phyloP scores from a whole-genome alignment of 441 rosid genomes.

The Flueggea neowawraea region DNA sequence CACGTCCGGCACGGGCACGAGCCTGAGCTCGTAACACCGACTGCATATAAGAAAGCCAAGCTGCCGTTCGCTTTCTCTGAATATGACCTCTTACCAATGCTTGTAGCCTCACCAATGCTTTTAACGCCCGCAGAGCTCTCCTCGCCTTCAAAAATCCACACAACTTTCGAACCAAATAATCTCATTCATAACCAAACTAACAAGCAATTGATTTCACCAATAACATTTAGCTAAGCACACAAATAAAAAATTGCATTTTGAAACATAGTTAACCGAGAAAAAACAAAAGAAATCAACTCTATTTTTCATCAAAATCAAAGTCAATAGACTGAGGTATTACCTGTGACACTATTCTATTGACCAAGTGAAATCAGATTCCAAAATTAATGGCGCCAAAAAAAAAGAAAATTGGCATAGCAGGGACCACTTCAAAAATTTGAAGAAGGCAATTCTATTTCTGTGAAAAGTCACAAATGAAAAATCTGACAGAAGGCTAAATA shows the following conservation, averaged over 20 bases:
- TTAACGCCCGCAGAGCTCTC: constrained; percentile 85
- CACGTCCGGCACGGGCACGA: constrained; percentile 57
- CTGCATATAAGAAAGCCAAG: constrained; percentile 66
- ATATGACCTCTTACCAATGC: constrained; percentile 93
- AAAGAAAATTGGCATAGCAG: background rate
- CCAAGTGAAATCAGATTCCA: background rate
- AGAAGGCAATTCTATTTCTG: background rate
- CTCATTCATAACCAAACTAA: background rate
- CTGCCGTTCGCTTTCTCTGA: constrained; percentile 62
- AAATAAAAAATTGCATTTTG: too few species aligned
- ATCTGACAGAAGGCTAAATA: constrained; percentile 17
- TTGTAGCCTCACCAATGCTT: constrained; percentile 85
- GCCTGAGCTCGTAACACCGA: constrained; percentile 74
- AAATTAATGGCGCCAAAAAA: constrained; percentile 18
- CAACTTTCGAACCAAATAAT: background rate
- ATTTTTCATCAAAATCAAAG: too few species aligned
- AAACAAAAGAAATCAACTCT: background rate
- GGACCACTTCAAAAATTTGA: background rate
- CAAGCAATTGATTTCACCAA: too few species aligned
- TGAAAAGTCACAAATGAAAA: constrained; percentile 7
- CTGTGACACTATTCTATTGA: too few species aligned
- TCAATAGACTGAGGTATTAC: too few species aligned
- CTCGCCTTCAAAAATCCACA: constrained; percentile 47
- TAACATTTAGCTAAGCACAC: too few species aligned
- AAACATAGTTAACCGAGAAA: background rate